Evolutionary conservation across 2,329 filamentous ascomycete species (phyloP), one percentile per base, ranked within the genome.

Genomic region (Pseudonectria foliicola): DNA sequence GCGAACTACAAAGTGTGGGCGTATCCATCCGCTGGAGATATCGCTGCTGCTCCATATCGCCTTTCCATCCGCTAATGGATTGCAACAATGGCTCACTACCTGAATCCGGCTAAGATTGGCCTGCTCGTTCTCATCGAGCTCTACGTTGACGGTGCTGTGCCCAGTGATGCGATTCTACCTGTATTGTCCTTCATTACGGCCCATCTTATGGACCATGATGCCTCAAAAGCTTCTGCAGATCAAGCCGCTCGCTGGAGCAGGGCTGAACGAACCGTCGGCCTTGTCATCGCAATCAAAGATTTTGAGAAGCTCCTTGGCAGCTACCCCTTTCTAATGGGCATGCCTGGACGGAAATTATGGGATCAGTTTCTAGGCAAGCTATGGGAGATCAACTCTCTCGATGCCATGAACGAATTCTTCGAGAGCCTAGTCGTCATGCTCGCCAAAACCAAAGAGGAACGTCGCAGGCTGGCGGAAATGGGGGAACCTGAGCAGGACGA

Each of bases 31-130:
- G 36, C 18, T 6, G 8, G 18, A 21, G 18, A 21, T 6, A 5
- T 21, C 8, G 18, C 18, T 21, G 18, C 18, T 8, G 18, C 8
- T 26, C 21, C n/a, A 11, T 15, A 13, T 11, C 6, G 4, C 8
- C 23, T 7, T 13, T 27, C 14, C 7, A 28, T 13, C 12, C 12
- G 33, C 26, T 16, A 24, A 31, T 23, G 24, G 13, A 16, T 16
- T 10, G 13, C 16, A 31, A 42, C 11, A 34, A 93, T 90, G 82
- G 75, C 82, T 50, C 82, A 84, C 38, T 94, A 83, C 59, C 72
- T 96, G 29, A 94, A 85, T n/a, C 85, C 90, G 10, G 81, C 86
- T 48, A 94, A 92, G 57, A 75, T 96, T 47, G 82, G 83, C 53
- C 71, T 95, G 15, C 73, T 96, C 36, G 77, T 79, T 35, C 74